A percentile compares a stretch with the other conserved stretches of the same genome.
These are phyloP conservation scores for Microsporum ferrugineum DNA, from an alignment of 2,329 filamentous ascomycete species.

Conservation along the genomic window DNA sequence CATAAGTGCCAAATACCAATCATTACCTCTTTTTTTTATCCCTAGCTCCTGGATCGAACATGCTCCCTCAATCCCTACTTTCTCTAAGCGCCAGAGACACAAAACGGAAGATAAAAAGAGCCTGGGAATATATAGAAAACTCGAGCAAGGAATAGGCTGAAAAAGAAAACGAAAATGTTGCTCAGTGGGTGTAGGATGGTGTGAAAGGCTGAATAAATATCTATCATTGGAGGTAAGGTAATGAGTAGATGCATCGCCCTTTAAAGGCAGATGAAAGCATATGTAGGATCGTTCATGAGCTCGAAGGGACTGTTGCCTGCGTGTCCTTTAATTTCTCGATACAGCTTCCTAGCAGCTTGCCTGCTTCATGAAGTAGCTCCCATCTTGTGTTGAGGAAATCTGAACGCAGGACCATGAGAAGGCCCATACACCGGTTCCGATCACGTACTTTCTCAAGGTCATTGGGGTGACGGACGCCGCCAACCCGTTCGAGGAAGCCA, in stretches of 20 bases:
- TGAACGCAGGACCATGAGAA: slow-evolving; percentile 70
- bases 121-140: background rate
- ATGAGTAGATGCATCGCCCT: background rate
- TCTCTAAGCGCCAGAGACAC: slow-evolving; percentile 2
- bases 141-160: background rate
- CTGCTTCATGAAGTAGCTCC: slow-evolving; percentile 84
- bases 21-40: background rate
- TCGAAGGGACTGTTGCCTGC: background rate
- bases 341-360: slow-evolving; percentile 67
- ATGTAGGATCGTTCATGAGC: background rate
- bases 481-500: slow-evolving; percentile 61
- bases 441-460: slow-evolving; percentile 62
- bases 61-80: background rate
- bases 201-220: background rate
- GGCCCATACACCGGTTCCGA: slow-evolving; percentile 69
- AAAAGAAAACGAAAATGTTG: background rate
- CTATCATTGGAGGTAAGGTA: background rate
- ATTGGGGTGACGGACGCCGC: slow-evolving; percentile 60
- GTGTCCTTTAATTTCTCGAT: slow-evolving; percentile 46
- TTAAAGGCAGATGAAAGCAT: background rate
- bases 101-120: background rate
- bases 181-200: no score
- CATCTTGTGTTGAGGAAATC: slow-evolving; percentile 75
- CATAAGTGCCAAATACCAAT: background rate
- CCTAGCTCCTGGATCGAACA: background rate